Percentiles rank a stretch among this genome's conserved stretches.
Evolutionary conservation across 2,329 filamentous ascomycete genomes (phyloP).

Genomic region (Alternaria triticimaculans): DNA sequence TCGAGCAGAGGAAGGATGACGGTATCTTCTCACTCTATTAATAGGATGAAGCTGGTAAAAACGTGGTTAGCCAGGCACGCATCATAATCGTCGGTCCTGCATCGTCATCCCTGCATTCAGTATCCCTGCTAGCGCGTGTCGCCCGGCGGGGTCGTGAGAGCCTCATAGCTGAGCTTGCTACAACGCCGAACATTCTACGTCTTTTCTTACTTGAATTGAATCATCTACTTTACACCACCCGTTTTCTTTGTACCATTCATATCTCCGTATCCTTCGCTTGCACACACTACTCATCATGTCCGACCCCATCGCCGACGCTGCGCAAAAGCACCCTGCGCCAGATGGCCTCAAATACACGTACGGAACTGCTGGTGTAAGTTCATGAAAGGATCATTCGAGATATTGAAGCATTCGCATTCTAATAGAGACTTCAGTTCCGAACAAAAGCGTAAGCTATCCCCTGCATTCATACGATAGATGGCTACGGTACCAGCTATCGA

Average conservation of each 20-base stretch:
- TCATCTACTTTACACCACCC: background rate
- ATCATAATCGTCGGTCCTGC: constrained; percentile 17
- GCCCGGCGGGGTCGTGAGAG: constrained; percentile 11
- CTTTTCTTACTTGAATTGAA: constrained; percentile 1
- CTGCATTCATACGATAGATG: background rate
- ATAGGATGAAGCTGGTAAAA: background rate
- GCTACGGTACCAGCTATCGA: background rate
- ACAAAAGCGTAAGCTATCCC: constrained; percentile 68
- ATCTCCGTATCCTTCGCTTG: background rate
- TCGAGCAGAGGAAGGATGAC: background rate
- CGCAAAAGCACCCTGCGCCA: constrained; percentile 47
- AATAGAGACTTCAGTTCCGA: constrained; percentile 60
- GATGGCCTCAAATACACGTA: constrained; percentile 48
- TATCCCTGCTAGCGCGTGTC: constrained; percentile 21
- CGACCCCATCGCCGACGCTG: constrained; percentile 40
- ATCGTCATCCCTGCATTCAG: constrained; percentile 23
- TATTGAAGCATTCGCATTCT: background rate
- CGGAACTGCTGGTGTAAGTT: constrained; percentile 58
- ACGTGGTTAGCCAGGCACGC: constrained; percentile 23
- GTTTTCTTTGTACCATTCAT: rapidly evolving
- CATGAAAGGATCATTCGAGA: background rate
- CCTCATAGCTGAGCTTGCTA: background rate
- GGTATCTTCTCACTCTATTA: background rate
- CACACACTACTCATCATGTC: constrained; percentile 28
- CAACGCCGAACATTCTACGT: background rate